Base-by-base conservation (phyloP, 2,329 filamentous ascomycete species). In the Trichoderma gracile region DNA sequence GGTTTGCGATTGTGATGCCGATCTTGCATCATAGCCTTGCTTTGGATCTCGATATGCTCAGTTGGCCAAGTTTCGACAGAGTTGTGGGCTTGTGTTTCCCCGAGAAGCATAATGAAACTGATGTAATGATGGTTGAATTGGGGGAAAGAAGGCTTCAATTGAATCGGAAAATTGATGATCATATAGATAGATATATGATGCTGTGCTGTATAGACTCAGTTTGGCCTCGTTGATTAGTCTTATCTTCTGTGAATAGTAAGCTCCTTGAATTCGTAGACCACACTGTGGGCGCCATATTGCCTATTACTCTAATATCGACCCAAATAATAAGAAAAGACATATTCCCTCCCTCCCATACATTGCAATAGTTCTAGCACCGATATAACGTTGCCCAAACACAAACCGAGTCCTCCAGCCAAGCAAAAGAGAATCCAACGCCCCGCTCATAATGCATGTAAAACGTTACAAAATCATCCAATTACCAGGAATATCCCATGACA, bases 361-460 rank as follows among this genome's bases (percentile, higher is more conserved):
- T 25, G 43, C 43, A 47, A 58, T 58, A 59, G 40, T 38, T 59
- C 56, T 40, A 59, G 43, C 27, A 25, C 56, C 30, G 14, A 21
- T 40, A 21, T 59, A 21, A 59, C n/a, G 42, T 40, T 30, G 33
- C 38, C 43, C 19, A 53, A 43, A 25, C 17, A n/a, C 25, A 61
- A 33, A n/a, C 58, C 58, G 38, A 61, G 23, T n/a, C 25, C 40
- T 21, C 46, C 40, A 54, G 42, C 15, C 42, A 63, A 47, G 40
- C 43, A 38, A 52, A 42, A 46, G 14, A 57, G 55, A 56, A 33
- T 30, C 54, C 62, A 64, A 59, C 62, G 62, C 62, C 33, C 62
- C 53, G 62, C 55, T 64, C 54, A 40, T 59, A 64, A 64, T 59
- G 62, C 62, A 64, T 58, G 40, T 45, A 53, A 33, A 56, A 30